Conservation (phyloP, 257 asterid genomes). For the Linderniella brevidens region DNA sequence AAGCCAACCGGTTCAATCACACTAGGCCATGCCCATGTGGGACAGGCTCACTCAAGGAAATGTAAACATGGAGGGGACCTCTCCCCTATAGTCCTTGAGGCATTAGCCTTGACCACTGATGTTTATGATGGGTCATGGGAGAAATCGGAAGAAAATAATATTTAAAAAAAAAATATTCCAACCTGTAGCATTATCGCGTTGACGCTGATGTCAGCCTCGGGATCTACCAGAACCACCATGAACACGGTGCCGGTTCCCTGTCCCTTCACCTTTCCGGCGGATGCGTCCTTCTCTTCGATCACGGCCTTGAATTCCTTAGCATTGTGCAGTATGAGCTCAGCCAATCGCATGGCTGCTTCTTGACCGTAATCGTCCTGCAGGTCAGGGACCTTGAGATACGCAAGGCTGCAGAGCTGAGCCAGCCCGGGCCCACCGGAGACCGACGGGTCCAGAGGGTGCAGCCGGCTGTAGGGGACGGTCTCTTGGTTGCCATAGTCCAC, state of each 20-base stretch:
- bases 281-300: conserved; percentile 64
- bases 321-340: conserved; percentile 41
- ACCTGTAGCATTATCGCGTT: conserved; percentile 88
- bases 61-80: too few relatives aligned
- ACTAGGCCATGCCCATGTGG: too few relatives aligned
- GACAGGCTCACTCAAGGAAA: too few relatives aligned
- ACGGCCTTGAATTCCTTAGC: conserved; percentile 62
- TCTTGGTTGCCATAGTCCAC: conserved; percentile 94
- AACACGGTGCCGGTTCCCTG: conserved; percentile 88
- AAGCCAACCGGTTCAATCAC: too few relatives aligned
- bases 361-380: conserved; percentile 81
- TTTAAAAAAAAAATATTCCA: not conserved
- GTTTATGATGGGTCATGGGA: not conserved
- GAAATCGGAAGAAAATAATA: not conserved
- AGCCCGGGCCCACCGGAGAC: conserved; percentile 64
- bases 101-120: too few relatives aligned
- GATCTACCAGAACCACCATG: conserved; percentile 51
- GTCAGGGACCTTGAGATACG: conserved; percentile 63
- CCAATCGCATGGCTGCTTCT: conserved; percentile 61
- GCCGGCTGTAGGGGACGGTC: conserved; percentile 42
- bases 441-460: conserved; percentile 69
- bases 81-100: too few relatives aligned
- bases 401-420: conserved; percentile 89
- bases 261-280: conserved; percentile 88
- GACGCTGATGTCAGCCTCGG: conserved; percentile 55